Percentiles rank a stretch among this genome's conserved stretches.
Evolutionary conservation across 495 filamentous ascomycete genomes (phyloP).

Genomic region (Bryoglossum gracile): DNA sequence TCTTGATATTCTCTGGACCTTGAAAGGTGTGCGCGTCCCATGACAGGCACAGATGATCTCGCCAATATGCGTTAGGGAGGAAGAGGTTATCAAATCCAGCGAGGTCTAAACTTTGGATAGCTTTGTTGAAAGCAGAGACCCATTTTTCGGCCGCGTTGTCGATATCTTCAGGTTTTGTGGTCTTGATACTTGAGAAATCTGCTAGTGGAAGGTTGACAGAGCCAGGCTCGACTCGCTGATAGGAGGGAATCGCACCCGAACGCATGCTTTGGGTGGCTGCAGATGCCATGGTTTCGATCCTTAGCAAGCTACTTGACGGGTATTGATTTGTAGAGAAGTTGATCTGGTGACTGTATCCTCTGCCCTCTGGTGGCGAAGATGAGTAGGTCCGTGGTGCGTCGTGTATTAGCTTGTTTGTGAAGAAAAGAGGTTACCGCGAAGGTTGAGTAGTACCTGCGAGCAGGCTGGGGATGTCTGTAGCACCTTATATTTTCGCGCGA

Average conservation of each 20-base stretch:
- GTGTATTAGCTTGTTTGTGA: too few relatives aligned
- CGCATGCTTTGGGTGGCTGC: constrained; percentile 6
- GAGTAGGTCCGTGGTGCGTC: too few relatives aligned
- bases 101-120: constrained; percentile 33
- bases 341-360: too few relatives aligned
- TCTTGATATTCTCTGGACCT: constrained; percentile 36
- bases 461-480: too few relatives aligned
- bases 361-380: too few relatives aligned
- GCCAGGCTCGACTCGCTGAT: constrained; percentile 51
- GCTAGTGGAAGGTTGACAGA: constrained; percentile 45
- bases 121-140: constrained; percentile 41
- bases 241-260: constrained; percentile 31
- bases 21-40: constrained; percentile 48
- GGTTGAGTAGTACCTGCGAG: too few relatives aligned
- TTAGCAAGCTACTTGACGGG: too few relatives aligned
- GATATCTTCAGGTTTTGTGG: constrained; percentile 35
- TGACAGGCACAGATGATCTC: constrained; percentile 46
- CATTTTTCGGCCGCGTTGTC: constrained; percentile 36
- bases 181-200: constrained; percentile 31
- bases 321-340: too few relatives aligned
- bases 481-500: too few relatives aligned
- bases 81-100: constrained; percentile 39
- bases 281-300: constrained; percentile 13
- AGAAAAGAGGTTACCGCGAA: too few relatives aligned
- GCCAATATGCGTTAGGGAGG: constrained; percentile 49